A percentile compares a stretch with the other conserved stretches of the same genome.
These are phyloP conservation scores for Komagataea norvegica DNA, from an alignment of 1,139 yeast genomes.

Conservation along the genomic window DNA sequence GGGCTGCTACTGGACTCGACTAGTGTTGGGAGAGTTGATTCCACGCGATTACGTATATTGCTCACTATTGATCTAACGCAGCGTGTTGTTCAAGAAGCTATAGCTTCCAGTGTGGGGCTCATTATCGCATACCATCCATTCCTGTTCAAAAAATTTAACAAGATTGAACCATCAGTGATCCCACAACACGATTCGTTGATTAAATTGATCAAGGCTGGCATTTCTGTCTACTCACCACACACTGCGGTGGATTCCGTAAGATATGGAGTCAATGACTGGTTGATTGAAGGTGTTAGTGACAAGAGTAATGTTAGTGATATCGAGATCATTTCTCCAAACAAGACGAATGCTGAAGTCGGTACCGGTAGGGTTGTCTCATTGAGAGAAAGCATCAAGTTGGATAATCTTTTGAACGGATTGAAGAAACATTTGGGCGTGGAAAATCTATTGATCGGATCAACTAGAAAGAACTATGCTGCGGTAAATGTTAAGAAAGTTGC, in stretches of 20 bases:
- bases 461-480: slow-evolving; percentile 28
- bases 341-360: slow-evolving; percentile 48
- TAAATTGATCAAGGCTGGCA: slow-evolving; percentile 64
- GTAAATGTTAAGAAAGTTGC: slow-evolving; percentile 53
- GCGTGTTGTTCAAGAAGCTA: slow-evolving; percentile 82
- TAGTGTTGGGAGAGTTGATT: neutral
- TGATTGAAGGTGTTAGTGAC: slow-evolving; percentile 54
- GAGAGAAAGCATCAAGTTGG: slow-evolving; percentile 39
- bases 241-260: slow-evolving; percentile 91
- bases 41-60: slow-evolving; percentile 33
- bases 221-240: slow-evolving; percentile 92
- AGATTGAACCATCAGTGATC: slow-evolving; percentile 52
- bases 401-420: slow-evolving; percentile 44
- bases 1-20: slow-evolving; percentile 9
- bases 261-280: slow-evolving; percentile 93
- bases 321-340: slow-evolving; percentile 36
- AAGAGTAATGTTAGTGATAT: slow-evolving; percentile 21
- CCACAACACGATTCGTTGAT: slow-evolving; percentile 81
- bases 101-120: slow-evolving; percentile 43
- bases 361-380: slow-evolving; percentile 75
- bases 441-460: slow-evolving; percentile 62
- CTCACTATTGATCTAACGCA: slow-evolving; percentile 83
- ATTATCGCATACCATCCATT: slow-evolving; percentile 93
- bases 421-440: slow-evolving; percentile 50
- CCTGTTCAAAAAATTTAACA: slow-evolving; percentile 82